Evolutionary conservation across 75 land plant genomes (phyloP), one percentile per base, ranked within the genome.

Genomic region (Selaginella moellendorffii): DNA sequence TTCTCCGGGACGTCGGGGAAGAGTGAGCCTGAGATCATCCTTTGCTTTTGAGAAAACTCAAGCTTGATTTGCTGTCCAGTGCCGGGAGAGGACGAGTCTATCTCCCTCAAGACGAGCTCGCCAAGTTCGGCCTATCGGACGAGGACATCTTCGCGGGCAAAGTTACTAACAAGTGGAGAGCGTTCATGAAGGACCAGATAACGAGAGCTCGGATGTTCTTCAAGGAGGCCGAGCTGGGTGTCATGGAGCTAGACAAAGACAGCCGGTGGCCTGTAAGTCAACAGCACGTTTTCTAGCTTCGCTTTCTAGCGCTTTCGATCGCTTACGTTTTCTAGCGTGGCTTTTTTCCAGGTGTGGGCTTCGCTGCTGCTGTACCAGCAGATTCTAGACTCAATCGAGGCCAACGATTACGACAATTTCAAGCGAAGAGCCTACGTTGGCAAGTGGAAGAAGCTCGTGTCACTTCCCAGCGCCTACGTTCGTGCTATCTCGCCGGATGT

Each of bases 121-220:
- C 81, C 28, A 73, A 60, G 0, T 82, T 80, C 54, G 88, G 97
- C 20, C 69, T 91, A 20, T 72, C 77, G 0, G 97, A 90, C 22
- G 85, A 90, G 23, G 92, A 90, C 67, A 90, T 90, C 24, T 77
- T 87, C 27, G 65, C 68, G 10, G 88, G 88, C n/a, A 69, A 72
- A 65, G 88, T 90, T 8, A 90, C 97, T 0, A 81, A 84, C 36
- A 90, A 84, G 72, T 90, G 97, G 97, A 72, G 83, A 31, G 76
- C 69, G 52, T 90, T 90, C 54, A 90, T 90, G 92, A 87, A 84
- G 54, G 72, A 68, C 1, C 97, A 90, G 46, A 86, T 87, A 27
- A 77, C 78, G 54, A 65, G 92, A 68, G 93, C 97, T 8, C 77
- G 97, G 53, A 76, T 75, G 77, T 87, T 84, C 71, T 90, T 86